phyloP scores from a whole-genome alignment of 345 rosid genomes.

The Rhizophora mangle region DNA sequence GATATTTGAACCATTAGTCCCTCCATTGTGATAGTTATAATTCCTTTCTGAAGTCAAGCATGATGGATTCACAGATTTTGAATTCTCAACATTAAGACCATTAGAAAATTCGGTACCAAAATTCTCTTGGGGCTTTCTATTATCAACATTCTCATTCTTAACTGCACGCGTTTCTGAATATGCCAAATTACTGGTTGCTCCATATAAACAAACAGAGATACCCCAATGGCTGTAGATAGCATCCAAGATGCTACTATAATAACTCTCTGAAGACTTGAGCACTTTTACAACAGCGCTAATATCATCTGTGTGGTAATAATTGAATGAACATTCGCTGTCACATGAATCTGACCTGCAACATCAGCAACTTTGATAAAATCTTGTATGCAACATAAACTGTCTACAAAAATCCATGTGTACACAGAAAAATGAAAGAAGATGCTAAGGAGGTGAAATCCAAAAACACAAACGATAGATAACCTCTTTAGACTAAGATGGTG shows the following conservation, averaged over 20 bases:
- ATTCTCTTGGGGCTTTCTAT: conserved; percentile 35
- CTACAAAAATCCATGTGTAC: too few species aligned
- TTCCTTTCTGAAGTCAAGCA: conserved; percentile 39
- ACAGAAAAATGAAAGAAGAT: not conserved
- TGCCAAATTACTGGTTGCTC: conserved; percentile 35
- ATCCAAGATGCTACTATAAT: conserved; percentile 48
- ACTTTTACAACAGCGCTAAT: conserved; percentile 54
- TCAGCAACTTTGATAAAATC: conserved; percentile 10
- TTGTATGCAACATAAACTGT: too few species aligned
- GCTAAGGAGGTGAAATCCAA: not conserved
- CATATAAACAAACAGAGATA: conserved; percentile 36
- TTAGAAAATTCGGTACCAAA: conserved; percentile 39
- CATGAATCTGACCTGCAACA: conserved; percentile 73
- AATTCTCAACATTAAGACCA: conserved; percentile 24
- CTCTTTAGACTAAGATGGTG: not conserved
- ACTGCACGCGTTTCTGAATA: conserved; percentile 26
- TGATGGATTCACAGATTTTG: conserved; percentile 36
- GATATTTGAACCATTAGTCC: conserved; percentile 13
- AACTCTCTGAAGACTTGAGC: conserved; percentile 53
- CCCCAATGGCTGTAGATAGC: conserved; percentile 68
- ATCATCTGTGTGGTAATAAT: conserved; percentile 63
- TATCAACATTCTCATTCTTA: conserved; percentile 31
- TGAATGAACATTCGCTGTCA: conserved; percentile 40
- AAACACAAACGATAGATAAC: not conserved
- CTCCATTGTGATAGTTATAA: conserved; percentile 5